Evolutionary conservation across 352 stramenopile genomes (phyloP), one percentile per base, ranked within the genome.

Genomic region (Phytophthora sp.): DNA sequence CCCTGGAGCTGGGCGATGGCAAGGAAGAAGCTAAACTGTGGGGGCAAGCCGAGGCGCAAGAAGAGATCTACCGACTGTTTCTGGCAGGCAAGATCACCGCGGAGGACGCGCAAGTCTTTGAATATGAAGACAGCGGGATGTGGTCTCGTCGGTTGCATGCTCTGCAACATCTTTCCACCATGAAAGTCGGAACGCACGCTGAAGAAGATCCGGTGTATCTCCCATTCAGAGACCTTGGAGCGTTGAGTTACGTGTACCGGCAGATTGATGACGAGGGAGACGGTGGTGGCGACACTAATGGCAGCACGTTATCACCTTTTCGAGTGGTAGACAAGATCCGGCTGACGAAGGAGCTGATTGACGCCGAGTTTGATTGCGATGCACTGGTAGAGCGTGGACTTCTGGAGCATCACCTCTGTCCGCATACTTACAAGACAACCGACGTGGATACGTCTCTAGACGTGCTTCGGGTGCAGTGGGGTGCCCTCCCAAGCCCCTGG

Each of bases 271-370:
- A 69, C 20, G 66, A 54, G 8, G 55, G 44, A 18, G 56, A 65
- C 39, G 46, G 51, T 32, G 52, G 41, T 8, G 27, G 53, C 6
- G 66, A 54, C 15, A 45, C 74, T 13, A 44, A 60, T 26, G 51
- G 56, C 15, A 67, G 50, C 42, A 57, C 43, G 31, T 60, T 66
- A 10, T 82, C 77, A 23, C 79, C 82, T n/a, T 92, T 94, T 43
- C 85, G 85, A 6, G 61, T 85, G 12, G 83, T 85, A 13, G 85
- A 91, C 72, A 89, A 91, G 62, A 91, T 92, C 54, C 83, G 79
- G 0, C 65, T 94, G 12, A 89, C 83, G 4, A 92, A 92, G 51
- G 72, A 73, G 2, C 71, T 92, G 27, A 65, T 94, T 26, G 85
- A 92, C 50, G 65, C 65, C 15, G 75, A 91, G 55, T 91, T 92